These are phyloP conservation scores for Raddia distichophylla DNA, from an alignment of 176 grass and related monocot species.

Conservation along the genomic window DNA sequence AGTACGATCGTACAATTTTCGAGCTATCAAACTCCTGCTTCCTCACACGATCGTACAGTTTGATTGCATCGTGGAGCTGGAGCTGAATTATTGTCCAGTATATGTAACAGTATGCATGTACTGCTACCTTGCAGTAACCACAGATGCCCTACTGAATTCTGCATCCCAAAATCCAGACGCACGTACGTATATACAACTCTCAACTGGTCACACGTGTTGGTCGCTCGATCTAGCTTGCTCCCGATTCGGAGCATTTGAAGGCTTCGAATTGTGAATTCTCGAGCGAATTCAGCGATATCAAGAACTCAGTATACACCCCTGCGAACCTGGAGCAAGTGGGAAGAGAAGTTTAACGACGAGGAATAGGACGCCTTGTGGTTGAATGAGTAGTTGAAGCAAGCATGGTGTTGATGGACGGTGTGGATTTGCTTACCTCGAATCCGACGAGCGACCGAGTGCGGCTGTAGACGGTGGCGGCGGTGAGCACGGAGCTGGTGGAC, in stretches of 20 bases:
- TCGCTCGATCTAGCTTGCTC: neutral
- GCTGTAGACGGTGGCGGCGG: slow-evolving; percentile 57
- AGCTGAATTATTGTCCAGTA: neutral
- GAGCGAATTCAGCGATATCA: neutral
- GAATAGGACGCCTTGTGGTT: neutral
- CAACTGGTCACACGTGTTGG: neutral
- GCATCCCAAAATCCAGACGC: neutral
- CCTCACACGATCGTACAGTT: neutral
- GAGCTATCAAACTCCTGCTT: neutral
- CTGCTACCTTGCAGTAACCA: neutral
- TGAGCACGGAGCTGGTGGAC: slow-evolving; percentile 78
- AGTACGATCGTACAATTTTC: neutral
- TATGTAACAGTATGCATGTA: neutral
- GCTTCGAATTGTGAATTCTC: neutral
- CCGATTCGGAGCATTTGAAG: neutral
- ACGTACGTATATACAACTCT: neutral
- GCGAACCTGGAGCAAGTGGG: slow-evolving; percentile 44
- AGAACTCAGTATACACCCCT: slow-evolving; percentile 48
- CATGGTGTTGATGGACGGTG: neutral
- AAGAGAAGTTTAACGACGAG: neutral
- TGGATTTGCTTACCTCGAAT: slow-evolving; percentile 55
- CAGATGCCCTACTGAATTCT: slow-evolving; percentile 20
- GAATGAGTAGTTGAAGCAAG: neutral
- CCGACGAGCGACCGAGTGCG: slow-evolving; percentile 64
- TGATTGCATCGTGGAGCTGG: slow-evolving; percentile 5